Evolutionary conservation across 2,329 filamentous ascomycete genomes (phyloP).

Genomic region (Ophiostoma perfectum): DNA sequence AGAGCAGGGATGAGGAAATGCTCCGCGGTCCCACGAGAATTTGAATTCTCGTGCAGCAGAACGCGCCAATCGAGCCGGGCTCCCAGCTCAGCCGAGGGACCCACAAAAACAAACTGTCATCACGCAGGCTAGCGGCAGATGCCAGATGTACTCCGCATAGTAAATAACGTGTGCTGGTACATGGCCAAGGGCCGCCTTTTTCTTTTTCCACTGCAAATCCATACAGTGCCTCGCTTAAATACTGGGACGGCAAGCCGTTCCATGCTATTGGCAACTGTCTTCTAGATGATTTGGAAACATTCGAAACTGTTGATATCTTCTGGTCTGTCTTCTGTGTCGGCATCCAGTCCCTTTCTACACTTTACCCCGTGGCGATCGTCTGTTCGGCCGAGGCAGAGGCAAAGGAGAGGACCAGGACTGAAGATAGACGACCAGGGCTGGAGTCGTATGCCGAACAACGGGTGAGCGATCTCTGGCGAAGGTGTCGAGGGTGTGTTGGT

Average conservation of each 20-base stretch:
- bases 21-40: not conserved
- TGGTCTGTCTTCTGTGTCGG: not conserved
- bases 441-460: too few relatives aligned
- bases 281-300: conserved; percentile 7
- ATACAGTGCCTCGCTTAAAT: not conserved
- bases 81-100: not conserved
- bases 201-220: not conserved
- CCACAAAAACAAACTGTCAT: conserved; percentile 8
- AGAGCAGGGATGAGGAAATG: not conserved
- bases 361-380: not conserved
- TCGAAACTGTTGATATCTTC: not conserved
- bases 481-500: too few relatives aligned
- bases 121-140: not conserved
- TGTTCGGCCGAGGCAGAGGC: not conserved
- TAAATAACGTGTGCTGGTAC: not conserved
- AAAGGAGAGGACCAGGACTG: too few relatives aligned
- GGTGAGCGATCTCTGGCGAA: too few relatives aligned
- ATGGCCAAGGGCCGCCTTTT: not conserved
- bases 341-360: not conserved
- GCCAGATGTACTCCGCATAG: not conserved
- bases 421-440: too few relatives aligned
- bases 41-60: not conserved
- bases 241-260: not conserved
- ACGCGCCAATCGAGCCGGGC: not conserved
- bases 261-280: not conserved